Evolutionary conservation across 2,329 filamentous ascomycete genomes (phyloP).

Genomic region (Beauveria medogensis): DNA sequence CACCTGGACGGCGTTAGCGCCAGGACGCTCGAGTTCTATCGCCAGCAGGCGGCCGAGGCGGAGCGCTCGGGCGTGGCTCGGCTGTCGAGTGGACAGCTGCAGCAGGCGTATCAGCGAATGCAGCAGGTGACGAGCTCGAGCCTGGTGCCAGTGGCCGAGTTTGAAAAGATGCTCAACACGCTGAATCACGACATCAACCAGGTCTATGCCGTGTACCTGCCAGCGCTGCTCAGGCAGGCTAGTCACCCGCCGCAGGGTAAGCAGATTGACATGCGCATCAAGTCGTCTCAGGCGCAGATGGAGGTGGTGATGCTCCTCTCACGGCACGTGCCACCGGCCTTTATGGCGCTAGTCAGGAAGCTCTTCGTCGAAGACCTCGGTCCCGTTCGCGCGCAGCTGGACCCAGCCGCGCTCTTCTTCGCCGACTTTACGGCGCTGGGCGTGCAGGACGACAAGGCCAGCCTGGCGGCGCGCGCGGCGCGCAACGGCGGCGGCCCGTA

Average conservation of each 20-base stretch:
- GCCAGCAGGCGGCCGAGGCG: conserved; percentile 33
- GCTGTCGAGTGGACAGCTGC: conserved; percentile 43
- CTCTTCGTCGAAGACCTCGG: conserved; percentile 54
- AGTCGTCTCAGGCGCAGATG: conserved; percentile 38
- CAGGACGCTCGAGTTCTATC: conserved; percentile 43
- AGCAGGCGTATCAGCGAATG: conserved; percentile 48
- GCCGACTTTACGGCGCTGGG: conserved; percentile 64
- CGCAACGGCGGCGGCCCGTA: conserved; percentile 30
- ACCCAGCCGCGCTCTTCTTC: conserved; percentile 64
- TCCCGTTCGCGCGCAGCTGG: conserved; percentile 49
- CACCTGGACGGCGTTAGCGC: conserved; percentile 45
- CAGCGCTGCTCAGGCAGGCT: conserved; percentile 38
- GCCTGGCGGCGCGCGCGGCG: conserved; percentile 31
- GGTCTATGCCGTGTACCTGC: conserved; percentile 39
- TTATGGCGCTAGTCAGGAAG: conserved; percentile 53
- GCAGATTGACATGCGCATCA: conserved; percentile 36
- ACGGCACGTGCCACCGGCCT: conserved; percentile 35
- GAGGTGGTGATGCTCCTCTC: conserved; percentile 47
- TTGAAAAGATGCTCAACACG: conserved; percentile 51
- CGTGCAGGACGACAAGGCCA: conserved; percentile 48
- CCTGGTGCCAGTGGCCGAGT: conserved; percentile 51
- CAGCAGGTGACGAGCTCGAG: conserved; percentile 40
- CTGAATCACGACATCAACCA: conserved; percentile 43
- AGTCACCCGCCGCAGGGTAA: conserved; percentile 32
- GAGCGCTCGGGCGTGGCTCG: conserved; percentile 30